These are phyloP conservation scores for Termitomyces titanicus DNA, from an alignment of 768 basidiomycete genomes.

Conservation along the genomic window DNA sequence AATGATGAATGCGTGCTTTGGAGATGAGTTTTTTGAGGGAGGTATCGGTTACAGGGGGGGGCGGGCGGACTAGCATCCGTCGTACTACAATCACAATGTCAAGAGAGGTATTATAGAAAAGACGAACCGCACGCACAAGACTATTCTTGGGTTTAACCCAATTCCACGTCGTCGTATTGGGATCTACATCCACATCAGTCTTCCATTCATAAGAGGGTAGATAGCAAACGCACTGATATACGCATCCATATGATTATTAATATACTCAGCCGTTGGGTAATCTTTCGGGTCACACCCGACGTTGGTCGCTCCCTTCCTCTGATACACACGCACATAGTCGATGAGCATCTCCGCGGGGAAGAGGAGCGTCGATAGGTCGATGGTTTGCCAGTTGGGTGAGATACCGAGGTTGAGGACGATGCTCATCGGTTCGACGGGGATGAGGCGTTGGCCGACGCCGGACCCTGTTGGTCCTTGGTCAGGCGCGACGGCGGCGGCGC, in stretches of 20 bases:
- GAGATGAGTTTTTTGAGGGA: neutral
- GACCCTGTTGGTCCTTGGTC: constrained; percentile 35
- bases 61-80: neutral
- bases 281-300: constrained; percentile 64
- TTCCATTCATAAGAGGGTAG: too few relatives aligned
- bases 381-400: constrained; percentile 65
- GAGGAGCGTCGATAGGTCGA: constrained; percentile 48
- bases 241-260: constrained; percentile 49
- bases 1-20: neutral
- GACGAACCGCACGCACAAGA: constrained; percentile 11
- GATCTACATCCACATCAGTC: constrained; percentile 25
- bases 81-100: neutral
- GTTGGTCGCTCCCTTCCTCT: constrained; percentile 52
- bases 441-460: constrained; percentile 55
- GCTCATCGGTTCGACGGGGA: constrained; percentile 56
- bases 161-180: constrained; percentile 40
- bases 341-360: constrained; percentile 71
- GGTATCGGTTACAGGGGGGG: neutral
- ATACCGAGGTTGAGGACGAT: constrained; percentile 64
- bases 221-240: constrained; percentile 56
- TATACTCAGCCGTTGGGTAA: constrained; percentile 66
- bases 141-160: constrained; percentile 39
- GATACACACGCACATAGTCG: constrained; percentile 84
- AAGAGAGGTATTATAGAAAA: neutral
- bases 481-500: constrained; percentile 46